Evolutionary conservation across 441 rosid genomes (phyloP).

Genomic region (Euphorbia schlechtendalii): DNA sequence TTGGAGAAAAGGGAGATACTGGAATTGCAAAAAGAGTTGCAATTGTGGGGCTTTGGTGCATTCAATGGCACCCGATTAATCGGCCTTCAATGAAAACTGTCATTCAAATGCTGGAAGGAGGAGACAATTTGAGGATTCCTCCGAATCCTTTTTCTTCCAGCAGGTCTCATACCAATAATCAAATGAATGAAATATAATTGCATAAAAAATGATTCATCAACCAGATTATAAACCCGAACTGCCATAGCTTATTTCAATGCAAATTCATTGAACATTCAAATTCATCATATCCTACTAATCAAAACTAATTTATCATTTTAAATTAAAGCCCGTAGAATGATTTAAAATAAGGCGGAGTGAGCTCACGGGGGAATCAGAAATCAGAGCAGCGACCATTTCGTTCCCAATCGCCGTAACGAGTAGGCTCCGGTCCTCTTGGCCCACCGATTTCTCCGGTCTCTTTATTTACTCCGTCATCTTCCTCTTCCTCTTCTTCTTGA

Average conservation of each 20-base stretch:
- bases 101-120: slow-evolving; percentile 29
- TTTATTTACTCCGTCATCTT: slow-evolving; percentile 28
- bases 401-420: slow-evolving; percentile 95
- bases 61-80: slow-evolving; percentile 28
- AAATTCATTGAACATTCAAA: too few relatives aligned
- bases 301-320: too few relatives aligned
- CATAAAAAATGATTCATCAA: too few relatives aligned
- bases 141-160: slow-evolving; percentile 23
- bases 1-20: slow-evolving; percentile 18
- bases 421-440: slow-evolving; percentile 80
- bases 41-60: slow-evolving; percentile 25
- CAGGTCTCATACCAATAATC: background rate
- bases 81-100: slow-evolving; percentile 30
- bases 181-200: too few relatives aligned
- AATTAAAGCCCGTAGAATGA: too few relatives aligned
- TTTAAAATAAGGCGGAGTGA: too few relatives aligned
- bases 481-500: slow-evolving; percentile 7
- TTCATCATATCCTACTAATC: too few relatives aligned
- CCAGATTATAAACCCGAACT: too few relatives aligned
- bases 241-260: too few relatives aligned
- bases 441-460: slow-evolving; percentile 81
- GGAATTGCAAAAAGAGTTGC: slow-evolving; percentile 25
- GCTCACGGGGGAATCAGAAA: too few relatives aligned
- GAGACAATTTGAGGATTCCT: slow-evolving; percentile 15
- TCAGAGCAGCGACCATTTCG: too few relatives aligned